Percentiles rank a stretch among this genome's conserved stretches.
phyloP scores from a whole-genome alignment of 805 yeast genomes.

The Hanseniaspora occidentalis region DNA sequence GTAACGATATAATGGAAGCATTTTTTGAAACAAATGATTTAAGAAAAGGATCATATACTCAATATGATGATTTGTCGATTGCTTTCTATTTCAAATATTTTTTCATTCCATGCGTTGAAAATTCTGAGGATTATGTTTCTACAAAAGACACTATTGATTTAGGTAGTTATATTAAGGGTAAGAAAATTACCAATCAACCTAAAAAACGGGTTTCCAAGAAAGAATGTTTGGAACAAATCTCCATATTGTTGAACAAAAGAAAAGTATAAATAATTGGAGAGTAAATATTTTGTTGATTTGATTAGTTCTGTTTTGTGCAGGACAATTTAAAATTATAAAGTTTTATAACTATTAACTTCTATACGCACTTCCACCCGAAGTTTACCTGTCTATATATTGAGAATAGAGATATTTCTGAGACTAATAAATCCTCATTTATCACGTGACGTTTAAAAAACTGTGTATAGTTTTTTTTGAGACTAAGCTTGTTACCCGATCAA shows the following conservation, averaged over 20 bases:
- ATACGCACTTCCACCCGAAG: too few relatives aligned
- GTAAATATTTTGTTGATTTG: too few relatives aligned
- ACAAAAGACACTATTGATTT: conserved; percentile 8
- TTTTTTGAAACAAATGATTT: conserved; percentile 18
- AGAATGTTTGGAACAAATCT: neutral
- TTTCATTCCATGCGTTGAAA: conserved; percentile 13
- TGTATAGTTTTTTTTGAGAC: too few relatives aligned
- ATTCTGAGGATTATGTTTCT: conserved; percentile 1
- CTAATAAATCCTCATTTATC: too few relatives aligned
- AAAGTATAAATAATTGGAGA: too few relatives aligned
- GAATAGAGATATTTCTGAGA: too few relatives aligned
- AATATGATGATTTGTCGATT: conserved; percentile 21
- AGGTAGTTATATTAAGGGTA: conserved; percentile 2
- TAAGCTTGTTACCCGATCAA: too few relatives aligned
- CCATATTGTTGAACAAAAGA: neutral
- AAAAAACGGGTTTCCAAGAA: neutral
- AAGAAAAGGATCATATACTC: conserved; percentile 21
- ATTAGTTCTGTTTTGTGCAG: too few relatives aligned
- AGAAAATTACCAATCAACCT: neutral
- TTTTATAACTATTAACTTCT: too few relatives aligned
- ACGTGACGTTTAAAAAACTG: too few relatives aligned
- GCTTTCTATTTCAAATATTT: conserved; percentile 20
- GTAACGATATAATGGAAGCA: conserved; percentile 13
- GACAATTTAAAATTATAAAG: too few relatives aligned
- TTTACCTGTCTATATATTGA: too few relatives aligned